Evolutionary conservation across 2,329 filamentous ascomycete species (phyloP).

Genomic region (Fusarium marasasianum): DNA sequence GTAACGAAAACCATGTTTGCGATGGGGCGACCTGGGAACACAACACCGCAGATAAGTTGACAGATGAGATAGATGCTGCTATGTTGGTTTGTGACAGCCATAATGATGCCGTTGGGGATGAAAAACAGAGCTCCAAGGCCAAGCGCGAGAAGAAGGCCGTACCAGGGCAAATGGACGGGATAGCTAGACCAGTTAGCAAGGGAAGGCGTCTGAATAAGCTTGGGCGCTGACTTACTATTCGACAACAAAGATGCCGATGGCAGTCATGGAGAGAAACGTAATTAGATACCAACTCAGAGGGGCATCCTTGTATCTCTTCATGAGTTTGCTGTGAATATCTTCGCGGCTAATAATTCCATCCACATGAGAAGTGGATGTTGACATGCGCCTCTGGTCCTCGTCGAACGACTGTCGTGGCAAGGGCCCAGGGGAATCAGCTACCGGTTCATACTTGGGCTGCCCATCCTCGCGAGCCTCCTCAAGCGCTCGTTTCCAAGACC

Average conservation of each 20-base stretch:
- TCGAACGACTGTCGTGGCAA: slow-evolving; percentile 29
- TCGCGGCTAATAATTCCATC: slow-evolving; percentile 73
- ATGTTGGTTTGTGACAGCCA: slow-evolving; percentile 92
- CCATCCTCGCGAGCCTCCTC: slow-evolving; percentile 66
- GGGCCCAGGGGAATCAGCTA: slow-evolving; percentile 47
- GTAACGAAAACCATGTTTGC: slow-evolving; percentile 95
- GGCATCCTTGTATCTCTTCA: slow-evolving; percentile 84
- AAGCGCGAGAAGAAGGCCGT: slow-evolving; percentile 81
- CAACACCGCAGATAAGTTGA: slow-evolving; percentile 82
- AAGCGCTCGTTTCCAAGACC: slow-evolving; percentile 76
- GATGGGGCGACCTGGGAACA: slow-evolving; percentile 86
- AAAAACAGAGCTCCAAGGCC: slow-evolving; percentile 83
- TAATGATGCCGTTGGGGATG: slow-evolving; percentile 90
- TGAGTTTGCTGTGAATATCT: slow-evolving; percentile 85
- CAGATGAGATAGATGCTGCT: slow-evolving; percentile 88
- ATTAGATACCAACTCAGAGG: slow-evolving; percentile 83
- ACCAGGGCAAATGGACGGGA: slow-evolving; percentile 86
- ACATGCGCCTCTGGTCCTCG: slow-evolving; percentile 36
- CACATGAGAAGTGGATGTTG: slow-evolving; percentile 52
- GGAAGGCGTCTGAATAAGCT: neutral
- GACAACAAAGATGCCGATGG: slow-evolving; percentile 83
- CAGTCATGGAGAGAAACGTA: slow-evolving; percentile 79
- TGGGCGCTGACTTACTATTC: slow-evolving; percentile 71
- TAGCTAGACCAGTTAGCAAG: slow-evolving; percentile 61
- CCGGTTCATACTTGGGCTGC: slow-evolving; percentile 63